Percentiles rank a stretch among this genome's conserved stretches.
Evolutionary conservation across 768 basidiomycete species (phyloP).

Genomic region (Leccinellum luteum): DNA sequence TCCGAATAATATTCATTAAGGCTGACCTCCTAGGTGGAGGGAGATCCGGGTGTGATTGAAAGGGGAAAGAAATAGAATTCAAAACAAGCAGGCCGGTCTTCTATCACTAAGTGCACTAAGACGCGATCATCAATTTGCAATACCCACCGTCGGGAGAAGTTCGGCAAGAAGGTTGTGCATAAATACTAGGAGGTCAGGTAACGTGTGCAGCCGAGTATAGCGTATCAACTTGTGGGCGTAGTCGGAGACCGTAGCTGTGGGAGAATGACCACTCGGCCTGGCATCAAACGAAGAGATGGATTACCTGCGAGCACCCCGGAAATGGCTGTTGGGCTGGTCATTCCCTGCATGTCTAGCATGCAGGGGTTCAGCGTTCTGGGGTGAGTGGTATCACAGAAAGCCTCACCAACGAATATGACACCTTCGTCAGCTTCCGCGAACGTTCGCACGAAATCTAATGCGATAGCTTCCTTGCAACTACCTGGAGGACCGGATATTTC

Average conservation of each 20-base stretch:
- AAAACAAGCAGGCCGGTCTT: constrained; percentile 59
- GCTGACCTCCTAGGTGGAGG: constrained; percentile 37
- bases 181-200: constrained; percentile 58
- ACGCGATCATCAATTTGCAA: constrained; percentile 11
- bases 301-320: constrained; percentile 28
- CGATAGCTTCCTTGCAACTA: constrained; percentile 57
- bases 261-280: constrained; percentile 4
- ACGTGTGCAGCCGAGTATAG: constrained; percentile 37
- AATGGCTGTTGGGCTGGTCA: constrained; percentile 39
- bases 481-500: constrained; percentile 81
- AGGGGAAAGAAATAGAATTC: constrained; percentile 65
- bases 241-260: constrained; percentile 44
- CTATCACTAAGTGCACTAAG: constrained; percentile 11
- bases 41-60: constrained; percentile 49
- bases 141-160: constrained; percentile 48
- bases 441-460: constrained; percentile 45
- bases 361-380: constrained; percentile 3
- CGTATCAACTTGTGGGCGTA: constrained; percentile 21
- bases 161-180: constrained; percentile 51
- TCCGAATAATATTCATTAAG: constrained; percentile 52
- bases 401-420: constrained; percentile 64
- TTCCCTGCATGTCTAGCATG: constrained; percentile 47
- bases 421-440: constrained; percentile 48
- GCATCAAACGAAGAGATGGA: constrained; percentile 10
- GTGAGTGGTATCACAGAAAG: background rate